Percentiles rank a stretch among this genome's conserved stretches.
These are phyloP conservation scores for Neonectria punicea DNA, from an alignment of 2,329 filamentous ascomycete genomes.

Conservation along the genomic window DNA sequence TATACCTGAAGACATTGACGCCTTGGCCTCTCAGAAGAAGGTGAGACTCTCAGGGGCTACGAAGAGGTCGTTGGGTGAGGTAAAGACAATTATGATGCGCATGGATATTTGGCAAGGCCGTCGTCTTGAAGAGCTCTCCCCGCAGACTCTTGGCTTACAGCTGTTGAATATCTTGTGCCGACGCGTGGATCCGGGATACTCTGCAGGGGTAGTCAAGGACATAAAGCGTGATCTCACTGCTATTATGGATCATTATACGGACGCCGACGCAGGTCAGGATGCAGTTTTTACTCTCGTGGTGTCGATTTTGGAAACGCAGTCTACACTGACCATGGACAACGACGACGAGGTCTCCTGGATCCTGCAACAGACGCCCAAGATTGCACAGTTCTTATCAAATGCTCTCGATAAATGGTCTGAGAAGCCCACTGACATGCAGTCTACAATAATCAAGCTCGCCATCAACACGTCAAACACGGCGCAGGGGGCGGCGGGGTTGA, in stretches of 20 bases:
- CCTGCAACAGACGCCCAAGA: conserved; percentile 42
- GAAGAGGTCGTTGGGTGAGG: conserved; percentile 63
- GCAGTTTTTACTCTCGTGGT: conserved; percentile 58
- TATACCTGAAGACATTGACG: conserved; percentile 64
- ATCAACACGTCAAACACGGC: conserved; percentile 91
- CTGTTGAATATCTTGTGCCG: conserved; percentile 61
- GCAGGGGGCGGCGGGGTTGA: conserved; percentile 75
- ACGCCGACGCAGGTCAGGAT: conserved; percentile 29
- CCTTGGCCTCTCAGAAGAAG: conserved; percentile 71
- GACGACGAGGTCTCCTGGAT: conserved; percentile 37
- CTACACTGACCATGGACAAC: conserved; percentile 40
- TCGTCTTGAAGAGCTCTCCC: conserved; percentile 63
- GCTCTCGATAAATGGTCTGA: conserved; percentile 46
- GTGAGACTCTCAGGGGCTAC: conserved; percentile 75
- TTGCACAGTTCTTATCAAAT: conserved; percentile 45
- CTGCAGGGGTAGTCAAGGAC: conserved; percentile 45
- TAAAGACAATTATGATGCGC: conserved; percentile 64
- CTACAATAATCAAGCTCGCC: conserved; percentile 65
- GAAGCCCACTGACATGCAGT: conserved; percentile 41
- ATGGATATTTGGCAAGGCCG: conserved; percentile 70
- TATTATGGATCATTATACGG: conserved; percentile 38
- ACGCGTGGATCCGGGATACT: conserved; percentile 42
- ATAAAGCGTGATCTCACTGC: conserved; percentile 41
- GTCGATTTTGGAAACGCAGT: conserved; percentile 51
- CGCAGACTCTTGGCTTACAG: conserved; percentile 71